A percentile compares a stretch with the other conserved stretches of the same genome.
Evolutionary conservation across 2,329 filamentous ascomycete genomes (phyloP).

Genomic region (Lasiodiplodia citricola): DNA sequence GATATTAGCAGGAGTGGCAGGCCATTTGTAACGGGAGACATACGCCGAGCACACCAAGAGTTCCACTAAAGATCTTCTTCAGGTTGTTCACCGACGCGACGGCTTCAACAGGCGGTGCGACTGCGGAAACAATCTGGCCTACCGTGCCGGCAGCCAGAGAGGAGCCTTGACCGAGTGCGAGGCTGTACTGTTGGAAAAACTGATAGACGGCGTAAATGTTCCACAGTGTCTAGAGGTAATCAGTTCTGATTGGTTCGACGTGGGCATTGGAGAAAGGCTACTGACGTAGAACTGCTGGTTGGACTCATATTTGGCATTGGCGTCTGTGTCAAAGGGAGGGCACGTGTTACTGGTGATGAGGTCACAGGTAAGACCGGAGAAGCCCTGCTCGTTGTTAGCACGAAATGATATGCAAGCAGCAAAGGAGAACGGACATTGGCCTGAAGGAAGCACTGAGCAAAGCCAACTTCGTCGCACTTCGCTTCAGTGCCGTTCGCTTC

Average conservation of each 20-base stretch:
- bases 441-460: slow-evolving; percentile 8
- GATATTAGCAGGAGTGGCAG: background rate
- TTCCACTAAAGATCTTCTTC: slow-evolving; percentile 13
- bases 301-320: background rate
- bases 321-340: slow-evolving; percentile 4
- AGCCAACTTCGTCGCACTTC: slow-evolving; percentile 2
- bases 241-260: background rate
- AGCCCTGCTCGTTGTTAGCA: background rate
- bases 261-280: background rate
- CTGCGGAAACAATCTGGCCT: slow-evolving; percentile 9
- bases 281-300: slow-evolving; percentile 11
- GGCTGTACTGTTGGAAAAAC: slow-evolving; percentile 9
- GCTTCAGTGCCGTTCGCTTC: background rate
- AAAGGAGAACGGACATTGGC: background rate
- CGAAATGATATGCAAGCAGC: no score
- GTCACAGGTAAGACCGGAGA: slow-evolving; percentile 6
- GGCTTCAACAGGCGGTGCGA: slow-evolving; percentile 1
- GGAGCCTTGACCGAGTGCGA: background rate
- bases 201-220: slow-evolving; percentile 13
- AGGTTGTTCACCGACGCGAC: slow-evolving; percentile 3
- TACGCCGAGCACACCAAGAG: slow-evolving; percentile 8
- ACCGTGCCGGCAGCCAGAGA: slow-evolving; percentile 3
- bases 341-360: slow-evolving; percentile 14
- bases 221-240: background rate
- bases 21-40: background rate